Base-by-base conservation (phyloP, 805 yeast species). In the Myxozyma monticola region DNA sequence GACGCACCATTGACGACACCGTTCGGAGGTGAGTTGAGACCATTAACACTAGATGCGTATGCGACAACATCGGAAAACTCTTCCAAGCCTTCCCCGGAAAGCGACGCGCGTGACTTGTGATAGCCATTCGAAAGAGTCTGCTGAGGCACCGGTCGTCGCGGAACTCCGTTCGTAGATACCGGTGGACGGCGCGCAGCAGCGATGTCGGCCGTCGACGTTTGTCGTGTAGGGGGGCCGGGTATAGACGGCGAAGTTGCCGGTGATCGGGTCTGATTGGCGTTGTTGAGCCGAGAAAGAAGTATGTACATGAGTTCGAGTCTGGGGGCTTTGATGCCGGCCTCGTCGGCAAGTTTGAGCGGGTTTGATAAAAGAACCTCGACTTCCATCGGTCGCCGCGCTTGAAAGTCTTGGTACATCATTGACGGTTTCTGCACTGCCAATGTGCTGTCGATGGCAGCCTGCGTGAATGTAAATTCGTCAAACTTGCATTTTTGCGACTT, bases 351-450 rank as follows among this genome's bases (percentile, higher is more conserved):
- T 15, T 65, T 65, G 44, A 84, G 60, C 0, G 84, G 73, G 60
- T 83, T 85, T 3, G 91, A 90, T 43, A 85, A 68, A 52, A 87
- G 83, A 20, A 78, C 84, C 61, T 85, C 89, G 25, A 81, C 66
- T 65, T 87, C 95, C 57, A 85, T 76, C 41, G 81, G 80, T 62
- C 22, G 81, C 80, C 62, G 42, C 7, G 61, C 54, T 2, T 43
- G 22, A 34, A 37, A 57, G 25, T 57, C 61, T 29, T 57, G 60
- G 37, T 46, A 57, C 59, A 56, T 46, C 49, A 40, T 55, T 3
- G 59, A 51, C 12, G 57, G 59, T 39, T 47, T 45, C 15, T 25
- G 12, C 22, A 33, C n/a, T 12, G 49, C 43, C 17, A 45, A 38
- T 4, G 42, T 30, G 8, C 24, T 9, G 24, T 39, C 56, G 25